Conservation (phyloP, 2,329 filamentous ascomycete genomes). For the Arthroderma sp. region DNA sequence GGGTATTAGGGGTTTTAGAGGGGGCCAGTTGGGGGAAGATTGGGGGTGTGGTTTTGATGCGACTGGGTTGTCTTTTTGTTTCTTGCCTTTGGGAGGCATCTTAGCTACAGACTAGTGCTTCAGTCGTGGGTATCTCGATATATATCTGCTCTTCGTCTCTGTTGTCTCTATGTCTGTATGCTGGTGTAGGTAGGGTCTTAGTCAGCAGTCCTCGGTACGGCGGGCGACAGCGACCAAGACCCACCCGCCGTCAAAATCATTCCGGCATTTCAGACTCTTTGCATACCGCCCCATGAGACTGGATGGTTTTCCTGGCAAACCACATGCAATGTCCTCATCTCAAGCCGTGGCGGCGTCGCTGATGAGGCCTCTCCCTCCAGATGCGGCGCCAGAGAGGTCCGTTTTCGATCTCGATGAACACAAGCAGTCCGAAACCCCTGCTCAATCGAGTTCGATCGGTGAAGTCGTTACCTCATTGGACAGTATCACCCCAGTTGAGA, state of each 20-base stretch:
- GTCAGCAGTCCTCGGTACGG: too few relatives aligned
- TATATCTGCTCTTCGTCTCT: too few relatives aligned
- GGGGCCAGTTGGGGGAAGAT: conserved; percentile 42
- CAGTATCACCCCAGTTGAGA: not conserved
- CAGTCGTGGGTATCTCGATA: too few relatives aligned
- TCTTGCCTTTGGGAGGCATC: too few relatives aligned
- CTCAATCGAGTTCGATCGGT: not conserved
- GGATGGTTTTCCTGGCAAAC: conserved; percentile 2
- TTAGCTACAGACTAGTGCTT: too few relatives aligned
- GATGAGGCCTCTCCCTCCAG: conserved; percentile 33
- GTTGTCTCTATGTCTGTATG: too few relatives aligned
- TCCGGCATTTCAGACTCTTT: too few relatives aligned
- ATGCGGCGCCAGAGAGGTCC: conserved; percentile 29
- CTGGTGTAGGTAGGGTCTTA: too few relatives aligned
- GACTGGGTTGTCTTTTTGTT: too few relatives aligned
- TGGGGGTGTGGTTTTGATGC: not conserved
- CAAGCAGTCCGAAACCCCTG: not conserved
- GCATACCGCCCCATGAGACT: too few relatives aligned
- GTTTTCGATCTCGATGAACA: conserved; percentile 24
- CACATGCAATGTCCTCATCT: conserved; percentile 33
- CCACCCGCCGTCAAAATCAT: too few relatives aligned
- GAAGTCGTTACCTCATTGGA: not conserved
- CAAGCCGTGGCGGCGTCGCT: conserved; percentile 36
- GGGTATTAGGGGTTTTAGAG: conserved; percentile 47
- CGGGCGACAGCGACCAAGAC: too few relatives aligned